Evolutionary conservation across 73 alveolate genomes (phyloP).

Genomic region (Paraurostyla sp.): DNA sequence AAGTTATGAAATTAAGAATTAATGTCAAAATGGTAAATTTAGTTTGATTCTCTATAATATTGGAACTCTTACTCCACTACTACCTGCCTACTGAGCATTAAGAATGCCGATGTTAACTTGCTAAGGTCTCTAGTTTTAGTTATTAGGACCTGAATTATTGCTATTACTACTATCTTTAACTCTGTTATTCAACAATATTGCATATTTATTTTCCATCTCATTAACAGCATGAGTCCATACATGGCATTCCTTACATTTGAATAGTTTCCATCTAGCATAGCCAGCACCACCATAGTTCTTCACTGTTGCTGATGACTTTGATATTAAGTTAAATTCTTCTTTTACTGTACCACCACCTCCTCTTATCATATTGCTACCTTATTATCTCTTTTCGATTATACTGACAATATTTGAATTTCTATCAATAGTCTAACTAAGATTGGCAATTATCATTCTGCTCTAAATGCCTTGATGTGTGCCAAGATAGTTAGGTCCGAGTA

Average conservation of each 20-base stretch:
- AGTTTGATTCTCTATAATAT: conserved; percentile 18
- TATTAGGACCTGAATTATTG: neutral
- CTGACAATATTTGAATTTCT: conserved; percentile 53
- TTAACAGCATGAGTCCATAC: conserved; percentile 86
- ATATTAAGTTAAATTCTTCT: conserved; percentile 18
- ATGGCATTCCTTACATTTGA: conserved; percentile 84
- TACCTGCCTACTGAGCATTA: neutral
- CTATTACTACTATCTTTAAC: neutral
- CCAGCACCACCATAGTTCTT: conserved; percentile 40
- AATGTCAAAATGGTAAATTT: conserved; percentile 31
- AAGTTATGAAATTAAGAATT: conserved; percentile 2
- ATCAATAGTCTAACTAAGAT: conserved; percentile 60
- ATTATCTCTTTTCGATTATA: conserved; percentile 67
- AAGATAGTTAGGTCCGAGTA: conserved; percentile 79
- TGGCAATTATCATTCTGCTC: conserved; percentile 59
- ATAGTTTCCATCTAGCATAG: conserved; percentile 74
- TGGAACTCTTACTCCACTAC: conserved; percentile 47
- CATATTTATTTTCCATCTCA: conserved; percentile 67
- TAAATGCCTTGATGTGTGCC: conserved; percentile 62
- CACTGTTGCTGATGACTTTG: conserved; percentile 53
- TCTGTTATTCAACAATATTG: conserved; percentile 72
- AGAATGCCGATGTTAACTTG: conserved; percentile 1
- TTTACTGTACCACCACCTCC: conserved; percentile 6
- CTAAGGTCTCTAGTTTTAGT: neutral
- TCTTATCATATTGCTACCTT: neutral